A percentile compares a stretch with the other conserved stretches of the same genome.
Conservation (phyloP, 371 early-diverging fungal genomes). For the Mucor plumbeus region DNA sequence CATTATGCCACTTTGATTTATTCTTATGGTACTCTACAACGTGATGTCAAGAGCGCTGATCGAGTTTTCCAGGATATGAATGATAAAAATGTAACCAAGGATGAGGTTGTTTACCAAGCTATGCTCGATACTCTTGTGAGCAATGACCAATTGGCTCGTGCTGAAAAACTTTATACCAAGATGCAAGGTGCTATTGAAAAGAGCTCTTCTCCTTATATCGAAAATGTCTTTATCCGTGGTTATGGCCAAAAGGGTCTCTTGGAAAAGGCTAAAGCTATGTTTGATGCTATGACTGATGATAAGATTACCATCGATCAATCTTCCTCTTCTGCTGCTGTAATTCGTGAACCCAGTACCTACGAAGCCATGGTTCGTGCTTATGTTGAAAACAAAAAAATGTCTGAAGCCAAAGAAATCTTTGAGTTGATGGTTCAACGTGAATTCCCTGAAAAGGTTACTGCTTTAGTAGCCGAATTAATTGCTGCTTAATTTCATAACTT, state of each 20-base stretch:
- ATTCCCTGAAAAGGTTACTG: slow-evolving; percentile 56
- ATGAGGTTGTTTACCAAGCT: slow-evolving; percentile 66
- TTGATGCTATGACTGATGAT: slow-evolving; percentile 62
- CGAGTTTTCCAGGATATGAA: slow-evolving; percentile 59
- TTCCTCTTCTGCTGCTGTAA: slow-evolving; percentile 28
- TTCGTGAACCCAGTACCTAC: slow-evolving; percentile 70
- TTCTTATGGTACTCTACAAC: slow-evolving; percentile 63
- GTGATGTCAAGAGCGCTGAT: slow-evolving; percentile 58
- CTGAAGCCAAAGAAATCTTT: slow-evolving; percentile 50
- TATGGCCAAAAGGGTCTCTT: slow-evolving; percentile 56
- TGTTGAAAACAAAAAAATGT: slow-evolving; percentile 49
- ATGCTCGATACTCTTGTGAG: slow-evolving; percentile 62
- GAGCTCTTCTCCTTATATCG: slow-evolving; percentile 64
- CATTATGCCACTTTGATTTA: slow-evolving; percentile 69
- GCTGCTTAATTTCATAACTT: slow-evolving; percentile 2
- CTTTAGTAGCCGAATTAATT: slow-evolving; percentile 45
- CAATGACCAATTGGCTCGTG: slow-evolving; percentile 47
- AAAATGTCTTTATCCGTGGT: slow-evolving; percentile 68
- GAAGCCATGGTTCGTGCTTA: slow-evolving; percentile 68
- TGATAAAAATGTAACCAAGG: slow-evolving; percentile 41
- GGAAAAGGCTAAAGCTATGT: slow-evolving; percentile 54
- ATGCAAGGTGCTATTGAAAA: slow-evolving; percentile 33
- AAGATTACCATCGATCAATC: slow-evolving; percentile 16
- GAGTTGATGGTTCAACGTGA: slow-evolving; percentile 51
- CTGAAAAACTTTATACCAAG: slow-evolving; percentile 41